phyloP scores from a whole-genome alignment of 345 rosid species.

The Eucalyptus cladocalyx region DNA sequence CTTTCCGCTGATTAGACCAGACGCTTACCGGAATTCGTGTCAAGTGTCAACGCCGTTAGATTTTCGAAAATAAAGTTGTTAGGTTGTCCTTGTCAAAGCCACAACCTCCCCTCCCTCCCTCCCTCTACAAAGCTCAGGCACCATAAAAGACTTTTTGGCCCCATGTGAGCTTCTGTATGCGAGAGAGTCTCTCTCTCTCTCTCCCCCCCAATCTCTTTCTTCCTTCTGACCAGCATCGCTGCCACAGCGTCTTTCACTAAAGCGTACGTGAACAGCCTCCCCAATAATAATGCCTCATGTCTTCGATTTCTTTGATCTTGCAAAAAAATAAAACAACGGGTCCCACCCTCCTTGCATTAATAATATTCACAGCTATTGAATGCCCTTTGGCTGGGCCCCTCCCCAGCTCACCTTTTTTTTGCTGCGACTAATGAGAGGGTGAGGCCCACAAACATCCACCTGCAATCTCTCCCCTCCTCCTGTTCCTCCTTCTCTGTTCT shows the following conservation, averaged over 20 bases:
- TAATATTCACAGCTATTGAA: background rate
- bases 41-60: slow-evolving; percentile 38
- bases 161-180: background rate
- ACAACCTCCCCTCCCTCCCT: background rate
- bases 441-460: background rate
- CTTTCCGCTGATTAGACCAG: slow-evolving; percentile 16
- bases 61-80: slow-evolving; percentile 4
- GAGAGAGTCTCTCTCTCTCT: background rate
- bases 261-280: background rate
- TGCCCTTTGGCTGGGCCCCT: background rate
- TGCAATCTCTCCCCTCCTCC: background rate
- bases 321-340: background rate
- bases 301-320: background rate
- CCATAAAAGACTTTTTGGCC: background rate
- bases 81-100: slow-evolving; percentile 17
- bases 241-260: background rate
- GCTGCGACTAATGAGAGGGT: background rate
- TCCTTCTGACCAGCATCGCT: background rate
- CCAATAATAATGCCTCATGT: background rate
- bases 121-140: background rate
- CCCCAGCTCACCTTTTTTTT: background rate
- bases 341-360: background rate
- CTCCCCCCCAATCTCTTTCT: background rate
- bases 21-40: slow-evolving; percentile 11
- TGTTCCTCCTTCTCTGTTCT: background rate